A percentile compares a stretch with the other conserved stretches of the same genome.
These are phyloP conservation scores for Candida alai DNA, from an alignment of 805 yeast species.

Conservation along the genomic window DNA sequence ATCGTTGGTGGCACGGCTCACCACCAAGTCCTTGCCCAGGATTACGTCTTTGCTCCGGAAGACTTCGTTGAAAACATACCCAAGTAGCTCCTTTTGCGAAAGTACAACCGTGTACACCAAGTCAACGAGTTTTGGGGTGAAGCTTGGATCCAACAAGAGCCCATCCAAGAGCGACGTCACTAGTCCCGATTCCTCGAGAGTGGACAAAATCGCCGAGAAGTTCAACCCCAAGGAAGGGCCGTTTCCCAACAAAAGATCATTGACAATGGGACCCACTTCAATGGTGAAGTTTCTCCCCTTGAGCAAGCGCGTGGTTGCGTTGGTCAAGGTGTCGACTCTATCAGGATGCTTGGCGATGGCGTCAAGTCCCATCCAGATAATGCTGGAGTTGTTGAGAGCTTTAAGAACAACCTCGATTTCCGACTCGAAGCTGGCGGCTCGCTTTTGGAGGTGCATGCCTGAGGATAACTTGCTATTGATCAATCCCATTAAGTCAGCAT, in stretches of 20 bases:
- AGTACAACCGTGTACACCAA: constrained; percentile 28
- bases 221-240: constrained; percentile 13
- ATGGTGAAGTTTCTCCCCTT: constrained; percentile 7
- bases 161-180: constrained; percentile 33
- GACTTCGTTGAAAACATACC: constrained; percentile 18
- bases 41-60: constrained; percentile 18
- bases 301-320: constrained; percentile 24
- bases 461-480: constrained; percentile 1
- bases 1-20: not conserved
- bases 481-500: constrained; percentile 8
- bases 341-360: constrained; percentile 28
- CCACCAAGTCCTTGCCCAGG: not conserved
- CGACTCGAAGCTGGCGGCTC: constrained; percentile 14
- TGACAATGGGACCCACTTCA: constrained; percentile 5
- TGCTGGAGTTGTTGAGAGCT: constrained; percentile 28
- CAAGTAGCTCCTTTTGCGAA: constrained; percentile 25
- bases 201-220: constrained; percentile 18
- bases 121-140: constrained; percentile 29
- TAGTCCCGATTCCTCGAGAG: constrained; percentile 33
- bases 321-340: constrained; percentile 26
- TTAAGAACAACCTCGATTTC: constrained; percentile 21
- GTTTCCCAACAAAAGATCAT: not conserved
- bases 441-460: constrained; percentile 6
- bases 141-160: constrained; percentile 29
- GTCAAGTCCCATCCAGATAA: constrained; percentile 33